Percentiles rank a stretch among this genome's conserved stretches.
These are phyloP conservation scores for Curvularia sp. DNA, from an alignment of 2,329 filamentous ascomycete species.

Conservation along the genomic window DNA sequence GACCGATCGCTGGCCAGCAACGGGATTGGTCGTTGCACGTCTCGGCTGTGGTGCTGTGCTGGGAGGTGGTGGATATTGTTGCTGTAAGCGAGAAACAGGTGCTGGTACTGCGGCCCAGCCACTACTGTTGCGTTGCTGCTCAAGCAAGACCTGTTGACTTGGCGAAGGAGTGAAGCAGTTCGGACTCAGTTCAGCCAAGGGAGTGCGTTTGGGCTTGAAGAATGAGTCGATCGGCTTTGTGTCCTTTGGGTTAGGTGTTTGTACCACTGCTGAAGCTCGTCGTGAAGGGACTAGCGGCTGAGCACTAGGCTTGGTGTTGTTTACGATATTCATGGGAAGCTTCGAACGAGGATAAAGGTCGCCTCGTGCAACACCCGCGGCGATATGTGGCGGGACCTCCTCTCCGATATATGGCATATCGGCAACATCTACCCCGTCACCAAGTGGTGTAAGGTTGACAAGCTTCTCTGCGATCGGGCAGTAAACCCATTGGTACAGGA, in stretches of 20 bases:
- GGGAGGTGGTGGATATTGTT: conserved; percentile 27
- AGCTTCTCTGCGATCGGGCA: conserved; percentile 75
- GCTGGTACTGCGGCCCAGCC: conserved; percentile 64
- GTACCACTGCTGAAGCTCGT: conserved; percentile 24
- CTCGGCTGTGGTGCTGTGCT: conserved; percentile 54
- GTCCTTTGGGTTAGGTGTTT: conserved; percentile 63
- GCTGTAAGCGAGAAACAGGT: conserved; percentile 49
- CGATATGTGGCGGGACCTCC: conserved; percentile 71
- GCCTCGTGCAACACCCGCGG: conserved; percentile 76
- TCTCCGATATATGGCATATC: conserved; percentile 83
- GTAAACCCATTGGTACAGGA: conserved; percentile 93
- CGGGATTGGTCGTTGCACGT: conserved; percentile 48
- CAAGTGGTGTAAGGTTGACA: conserved; percentile 75
- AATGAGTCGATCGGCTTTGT: conserved; percentile 68
- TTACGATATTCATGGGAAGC: conserved; percentile 57
- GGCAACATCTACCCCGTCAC: conserved; percentile 67
- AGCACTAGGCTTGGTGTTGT: conserved; percentile 43
- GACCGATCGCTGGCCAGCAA: conserved; percentile 51
- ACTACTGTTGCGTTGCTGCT: conserved; percentile 57
- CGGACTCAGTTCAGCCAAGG: conserved; percentile 71
- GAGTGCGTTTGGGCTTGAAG: conserved; percentile 68
- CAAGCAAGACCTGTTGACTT: conserved; percentile 66
- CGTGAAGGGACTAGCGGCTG: conserved; percentile 51
- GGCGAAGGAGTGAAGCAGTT: conserved; percentile 72
- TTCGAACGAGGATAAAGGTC: conserved; percentile 93